A percentile compares a stretch with the other conserved stretches of the same genome.
Conservation (phyloP, 2,329 filamentous ascomycete genomes). For the Xylaria sp. region DNA sequence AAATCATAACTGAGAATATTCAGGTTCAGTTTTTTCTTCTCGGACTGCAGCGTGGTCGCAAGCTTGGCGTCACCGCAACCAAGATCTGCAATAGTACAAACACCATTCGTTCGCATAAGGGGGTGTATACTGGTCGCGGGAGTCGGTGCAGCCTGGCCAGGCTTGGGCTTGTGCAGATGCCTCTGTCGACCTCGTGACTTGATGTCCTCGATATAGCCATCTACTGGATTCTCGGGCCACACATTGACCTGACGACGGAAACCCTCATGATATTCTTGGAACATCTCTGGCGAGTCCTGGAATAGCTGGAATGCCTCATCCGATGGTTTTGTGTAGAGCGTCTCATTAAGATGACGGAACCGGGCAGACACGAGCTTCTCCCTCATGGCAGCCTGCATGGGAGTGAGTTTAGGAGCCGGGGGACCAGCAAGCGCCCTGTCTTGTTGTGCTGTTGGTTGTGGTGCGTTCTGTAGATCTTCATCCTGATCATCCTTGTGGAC, state of each 20-base stretch:
- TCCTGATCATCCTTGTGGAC: constrained; percentile 34
- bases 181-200: constrained; percentile 70
- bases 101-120: constrained; percentile 76
- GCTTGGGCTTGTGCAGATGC: constrained; percentile 41
- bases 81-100: constrained; percentile 85
- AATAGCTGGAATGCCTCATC: constrained; percentile 85
- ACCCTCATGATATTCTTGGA: constrained; percentile 93
- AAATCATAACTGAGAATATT: constrained; percentile 88
- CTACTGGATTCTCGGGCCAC: constrained; percentile 97
- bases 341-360: constrained; percentile 97
- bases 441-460: constrained; percentile 34
- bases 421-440: constrained; percentile 41
- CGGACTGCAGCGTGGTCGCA: constrained; percentile 71
- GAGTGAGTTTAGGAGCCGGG: constrained; percentile 75
- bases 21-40: constrained; percentile 74
- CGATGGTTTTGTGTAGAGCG: constrained; percentile 92
- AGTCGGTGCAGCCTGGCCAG: constrained; percentile 30
- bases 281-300: constrained; percentile 87
- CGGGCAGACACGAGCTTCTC: constrained; percentile 94
- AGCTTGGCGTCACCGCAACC: constrained; percentile 93
- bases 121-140: constrained; percentile 53
- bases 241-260: constrained; percentile 95
- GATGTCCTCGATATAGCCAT: constrained; percentile 81
- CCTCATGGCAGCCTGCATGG: constrained; percentile 92
- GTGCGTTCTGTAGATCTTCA: constrained; percentile 19